Evolutionary conservation across 805 yeast species (phyloP).

Genomic region (Jamesozyma lodderae): DNA sequence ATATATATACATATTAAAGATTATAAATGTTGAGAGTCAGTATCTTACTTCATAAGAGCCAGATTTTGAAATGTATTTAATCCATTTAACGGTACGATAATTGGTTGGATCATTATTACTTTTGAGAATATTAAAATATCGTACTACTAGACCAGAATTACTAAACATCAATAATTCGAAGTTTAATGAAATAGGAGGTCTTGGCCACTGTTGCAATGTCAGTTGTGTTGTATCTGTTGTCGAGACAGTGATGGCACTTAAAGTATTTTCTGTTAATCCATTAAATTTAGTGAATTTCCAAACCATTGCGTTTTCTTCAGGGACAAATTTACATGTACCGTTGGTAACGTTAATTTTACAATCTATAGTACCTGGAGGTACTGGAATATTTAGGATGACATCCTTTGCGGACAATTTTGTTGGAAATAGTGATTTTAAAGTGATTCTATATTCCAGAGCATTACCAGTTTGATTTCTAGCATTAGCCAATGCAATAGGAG

Average conservation of each 20-base stretch:
- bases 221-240: slow-evolving; percentile 19
- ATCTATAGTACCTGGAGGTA: slow-evolving; percentile 52
- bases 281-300: slow-evolving; percentile 66
- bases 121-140: slow-evolving; percentile 59
- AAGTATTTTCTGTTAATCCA: slow-evolving; percentile 55
- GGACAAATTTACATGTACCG: slow-evolving; percentile 62
- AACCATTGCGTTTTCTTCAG: slow-evolving; percentile 52
- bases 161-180: slow-evolving; percentile 70
- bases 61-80: slow-evolving; percentile 63
- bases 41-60: slow-evolving; percentile 78
- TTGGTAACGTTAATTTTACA: slow-evolving; percentile 38
- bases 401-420: slow-evolving; percentile 51
- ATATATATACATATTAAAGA: not conserved
- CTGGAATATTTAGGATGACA: slow-evolving; percentile 57
- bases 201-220: slow-evolving; percentile 42
- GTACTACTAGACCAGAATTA: slow-evolving; percentile 65
- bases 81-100: slow-evolving; percentile 74
- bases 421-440: slow-evolving; percentile 53
- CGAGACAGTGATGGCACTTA: slow-evolving; percentile 47
- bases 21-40: slow-evolving; percentile 19
- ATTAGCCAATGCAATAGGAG: slow-evolving; percentile 37
- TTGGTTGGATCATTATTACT: slow-evolving; percentile 21
- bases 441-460: slow-evolving; percentile 47
- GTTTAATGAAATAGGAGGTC: slow-evolving; percentile 65
- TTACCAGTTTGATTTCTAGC: too few species aligned